Percentiles rank a stretch among this genome's conserved stretches.
These are phyloP conservation scores for Huntiella bhutanensis DNA, from an alignment of 2,329 filamentous ascomycete species.

Conservation along the genomic window DNA sequence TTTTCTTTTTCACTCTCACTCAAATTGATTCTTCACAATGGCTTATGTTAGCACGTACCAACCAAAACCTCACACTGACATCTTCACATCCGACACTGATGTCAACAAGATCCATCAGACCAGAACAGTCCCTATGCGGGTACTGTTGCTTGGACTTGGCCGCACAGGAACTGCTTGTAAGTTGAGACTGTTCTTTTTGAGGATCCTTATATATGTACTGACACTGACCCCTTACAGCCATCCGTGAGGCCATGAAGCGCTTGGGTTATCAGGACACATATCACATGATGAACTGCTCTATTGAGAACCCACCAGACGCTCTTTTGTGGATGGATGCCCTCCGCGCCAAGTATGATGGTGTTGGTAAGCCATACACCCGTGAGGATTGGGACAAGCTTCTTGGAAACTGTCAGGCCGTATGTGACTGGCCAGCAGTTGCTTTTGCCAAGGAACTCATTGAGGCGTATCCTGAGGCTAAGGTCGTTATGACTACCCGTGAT, in stretches of 20 bases:
- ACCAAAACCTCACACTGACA: conserved; percentile 29
- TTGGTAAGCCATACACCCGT: conserved; percentile 39
- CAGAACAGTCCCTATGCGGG: conserved; percentile 38
- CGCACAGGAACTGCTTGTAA: conserved; percentile 52
- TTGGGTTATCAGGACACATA: conserved; percentile 51
- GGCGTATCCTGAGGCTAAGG: conserved; percentile 54
- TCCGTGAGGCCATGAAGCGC: conserved; percentile 44
- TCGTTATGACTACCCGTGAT: conserved; percentile 47
- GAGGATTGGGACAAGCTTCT: conserved; percentile 52
- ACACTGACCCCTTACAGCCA: conserved; percentile 22
- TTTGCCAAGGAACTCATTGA: conserved; percentile 53
- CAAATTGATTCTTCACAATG: not conserved
- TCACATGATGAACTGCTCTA: conserved; percentile 33
- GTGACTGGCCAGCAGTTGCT: conserved; percentile 48
- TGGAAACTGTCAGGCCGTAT: conserved; percentile 42
- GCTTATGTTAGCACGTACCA: not conserved
- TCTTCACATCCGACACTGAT: conserved; percentile 46
- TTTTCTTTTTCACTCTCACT: not conserved
- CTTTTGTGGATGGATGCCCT: conserved; percentile 8
- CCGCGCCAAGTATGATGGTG: conserved; percentile 30
- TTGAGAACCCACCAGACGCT: conserved; percentile 11
- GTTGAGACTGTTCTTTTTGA: conserved; percentile 14
- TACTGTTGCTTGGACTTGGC: conserved; percentile 49
- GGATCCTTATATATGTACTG: not conserved
- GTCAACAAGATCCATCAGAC: conserved; percentile 48